Base-by-base conservation (phyloP, 306 rosid species). In the Glycine soja region DNA sequence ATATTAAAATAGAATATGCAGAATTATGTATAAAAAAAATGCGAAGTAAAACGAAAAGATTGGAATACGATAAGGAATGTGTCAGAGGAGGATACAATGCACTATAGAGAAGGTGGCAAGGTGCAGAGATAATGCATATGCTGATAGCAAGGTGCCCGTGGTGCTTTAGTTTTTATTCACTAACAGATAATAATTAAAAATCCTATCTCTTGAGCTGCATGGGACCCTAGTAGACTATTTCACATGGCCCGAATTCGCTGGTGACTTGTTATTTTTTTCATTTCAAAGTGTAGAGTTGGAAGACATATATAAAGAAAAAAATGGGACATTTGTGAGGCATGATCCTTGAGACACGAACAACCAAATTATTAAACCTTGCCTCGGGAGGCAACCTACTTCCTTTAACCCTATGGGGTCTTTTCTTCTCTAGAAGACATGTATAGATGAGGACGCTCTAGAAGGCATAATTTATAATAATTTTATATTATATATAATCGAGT, bases 301-400 rank as follows among this genome's bases (percentile, higher is more conserved):
- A 67, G 11, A 34, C 62, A 36, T 36, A 36, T 36, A 54, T 76
- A 58, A 77, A 70, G 84, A 80, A 80, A 74, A 38, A 51, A 69
- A 73, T n/a, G 63, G 87, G 81, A 32, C 71, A 83, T 62, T 75
- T 64, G 6, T 54, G 88, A 85, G 82, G 95, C 87, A 85, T 90
- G 94, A 94, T 90, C 76, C 87, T 80, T 74, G 85, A 85, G 91
- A 94, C 96, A 89, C 43, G 81, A 86, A 86, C 97, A 89, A 66
- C 45, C 54, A 50, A 87, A 84, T 86, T 43, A 86, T 88, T 85
- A 75, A 88, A 89, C 90, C 88, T 88, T 85, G 87, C 89, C 84
- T 34, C 15, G 84, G 94, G 97, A 87, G 91, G 88, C 93, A 90
- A 74, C 90, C 89, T 82, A 89, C 87, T 79, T 77, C 88, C 43